Percentiles rank a stretch among this genome's conserved stretches.
These are phyloP conservation scores for Neopestalotiopsis rosae DNA, from an alignment of 2,329 filamentous ascomycete species.

Conservation along the genomic window DNA sequence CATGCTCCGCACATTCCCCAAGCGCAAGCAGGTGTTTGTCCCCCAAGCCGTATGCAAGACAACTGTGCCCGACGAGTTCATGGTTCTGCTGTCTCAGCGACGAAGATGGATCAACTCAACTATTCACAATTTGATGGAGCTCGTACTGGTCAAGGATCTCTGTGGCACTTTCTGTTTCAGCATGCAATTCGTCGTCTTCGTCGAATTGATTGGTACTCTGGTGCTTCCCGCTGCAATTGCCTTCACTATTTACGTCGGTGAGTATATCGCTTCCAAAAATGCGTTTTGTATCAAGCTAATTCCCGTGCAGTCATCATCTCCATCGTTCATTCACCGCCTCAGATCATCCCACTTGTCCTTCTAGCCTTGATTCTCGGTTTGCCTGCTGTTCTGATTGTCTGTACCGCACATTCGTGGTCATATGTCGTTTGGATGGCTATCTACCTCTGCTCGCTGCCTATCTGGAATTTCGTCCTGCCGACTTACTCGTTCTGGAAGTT, in stretches of 20 bases:
- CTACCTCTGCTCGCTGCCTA: conserved; percentile 88
- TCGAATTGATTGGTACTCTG: conserved; percentile 92
- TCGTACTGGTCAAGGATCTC: conserved; percentile 91
- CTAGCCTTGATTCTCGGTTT: conserved; percentile 91
- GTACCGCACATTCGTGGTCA: conserved; percentile 90
- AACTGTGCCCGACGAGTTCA: conserved; percentile 91
- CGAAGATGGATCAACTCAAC: conserved; percentile 99
- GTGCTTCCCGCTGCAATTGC: conserved; percentile 95
- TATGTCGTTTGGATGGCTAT: conserved; percentile 98
- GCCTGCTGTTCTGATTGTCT: conserved; percentile 86
- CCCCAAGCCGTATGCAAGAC: conserved; percentile 99
- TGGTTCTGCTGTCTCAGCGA: conserved; percentile 89
- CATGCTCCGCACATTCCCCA: conserved; percentile 98
- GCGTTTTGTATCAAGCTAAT: conserved; percentile 27
- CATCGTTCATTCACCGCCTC: conserved; percentile 76
- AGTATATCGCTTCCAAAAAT: conserved; percentile 43
- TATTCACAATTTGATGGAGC: conserved; percentile 97
- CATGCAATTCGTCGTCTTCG: conserved; percentile 98
- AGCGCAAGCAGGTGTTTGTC: conserved; percentile 98
- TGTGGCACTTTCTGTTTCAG: conserved; percentile 99
- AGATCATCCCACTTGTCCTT: conserved; percentile 89
- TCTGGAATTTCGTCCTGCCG: conserved; percentile 98
- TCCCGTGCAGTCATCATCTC: conserved; percentile 75
- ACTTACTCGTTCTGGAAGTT: conserved; percentile 99
- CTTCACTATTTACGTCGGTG: conserved; percentile 95